These are phyloP conservation scores for Bryopsis sp. DNA, from an alignment of 139 green algal genomes.

Conservation along the genomic window DNA sequence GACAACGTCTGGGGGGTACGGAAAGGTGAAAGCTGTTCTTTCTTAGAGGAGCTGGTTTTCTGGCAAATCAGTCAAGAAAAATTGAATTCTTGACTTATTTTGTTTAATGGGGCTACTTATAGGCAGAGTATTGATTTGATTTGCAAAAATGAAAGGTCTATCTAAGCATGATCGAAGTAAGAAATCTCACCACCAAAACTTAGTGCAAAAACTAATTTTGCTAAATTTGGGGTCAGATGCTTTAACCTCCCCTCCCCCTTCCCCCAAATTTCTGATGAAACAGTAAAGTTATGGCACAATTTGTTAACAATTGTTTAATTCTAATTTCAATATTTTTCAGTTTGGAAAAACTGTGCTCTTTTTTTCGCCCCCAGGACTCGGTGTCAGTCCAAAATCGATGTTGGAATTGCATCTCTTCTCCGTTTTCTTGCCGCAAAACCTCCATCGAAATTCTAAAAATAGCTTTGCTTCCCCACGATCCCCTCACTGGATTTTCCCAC, in stretches of 20 bases:
- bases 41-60: not conserved
- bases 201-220: too few relatives aligned
- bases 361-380: too few relatives aligned
- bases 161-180: too few relatives aligned
- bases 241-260: too few relatives aligned
- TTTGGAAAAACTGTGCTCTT: too few relatives aligned
- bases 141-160: too few relatives aligned
- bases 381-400: not conserved
- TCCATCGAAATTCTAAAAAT: not conserved
- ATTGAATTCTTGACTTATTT: not conserved
- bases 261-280: too few relatives aligned
- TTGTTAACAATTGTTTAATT: too few relatives aligned
- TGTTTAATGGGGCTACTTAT: not conserved
- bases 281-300: too few relatives aligned
- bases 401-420: not conserved
- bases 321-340: too few relatives aligned
- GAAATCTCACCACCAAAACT: too few relatives aligned
- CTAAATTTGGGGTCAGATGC: too few relatives aligned
- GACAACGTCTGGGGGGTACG: not conserved
- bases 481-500: not conserved
- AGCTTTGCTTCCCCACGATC: not conserved
- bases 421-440: not conserved
- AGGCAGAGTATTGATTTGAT: not conserved
- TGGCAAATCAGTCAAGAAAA: not conserved
- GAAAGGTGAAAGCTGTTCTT: not conserved